These are phyloP conservation scores for Sugiyamaella xylanicola DNA, from an alignment of 1,139 yeast genomes.

Conservation along the genomic window DNA sequence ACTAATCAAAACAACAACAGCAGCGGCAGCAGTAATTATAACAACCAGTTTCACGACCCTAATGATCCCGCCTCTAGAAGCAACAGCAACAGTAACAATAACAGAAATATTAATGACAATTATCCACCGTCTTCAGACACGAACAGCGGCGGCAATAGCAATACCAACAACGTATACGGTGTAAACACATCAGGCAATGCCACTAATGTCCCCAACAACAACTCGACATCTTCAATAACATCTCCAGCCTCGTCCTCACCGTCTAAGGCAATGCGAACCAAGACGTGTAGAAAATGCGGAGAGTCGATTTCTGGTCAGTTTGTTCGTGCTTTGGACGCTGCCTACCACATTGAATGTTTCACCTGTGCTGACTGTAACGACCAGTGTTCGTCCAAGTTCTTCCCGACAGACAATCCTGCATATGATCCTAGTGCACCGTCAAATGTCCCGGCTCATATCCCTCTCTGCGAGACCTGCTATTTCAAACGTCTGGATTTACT, in stretches of 20 bases:
- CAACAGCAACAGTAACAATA: conserved; percentile 1
- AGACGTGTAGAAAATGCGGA: conserved; percentile 63
- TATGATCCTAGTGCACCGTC: conserved; percentile 39
- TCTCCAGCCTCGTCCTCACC: background rate
- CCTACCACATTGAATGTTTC: conserved; percentile 87
- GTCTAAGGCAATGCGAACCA: conserved; percentile 17
- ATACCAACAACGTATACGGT: background rate
- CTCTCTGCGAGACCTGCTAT: conserved; percentile 92
- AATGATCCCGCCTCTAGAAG: background rate
- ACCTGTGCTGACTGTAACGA: conserved; percentile 79
- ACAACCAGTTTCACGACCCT: conserved; percentile 1
- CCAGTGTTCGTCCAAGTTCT: conserved; percentile 72
- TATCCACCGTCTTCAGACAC: too few species aligned
- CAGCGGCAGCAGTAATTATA: conserved; percentile 1
- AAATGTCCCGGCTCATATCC: conserved; percentile 51
- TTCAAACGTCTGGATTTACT: conserved; percentile 80
- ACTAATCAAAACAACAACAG: background rate
- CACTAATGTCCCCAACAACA: background rate
- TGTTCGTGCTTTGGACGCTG: conserved; percentile 77
- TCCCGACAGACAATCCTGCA: conserved; percentile 51
- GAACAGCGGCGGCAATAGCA: conserved; percentile 11
- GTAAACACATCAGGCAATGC: background rate
- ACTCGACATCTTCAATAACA: background rate
- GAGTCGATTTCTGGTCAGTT: conserved; percentile 74
- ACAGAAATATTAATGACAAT: too few species aligned